Evolutionary conservation across 495 filamentous ascomycete genomes (phyloP).

Genomic region (Talaromyces adpressus): DNA sequence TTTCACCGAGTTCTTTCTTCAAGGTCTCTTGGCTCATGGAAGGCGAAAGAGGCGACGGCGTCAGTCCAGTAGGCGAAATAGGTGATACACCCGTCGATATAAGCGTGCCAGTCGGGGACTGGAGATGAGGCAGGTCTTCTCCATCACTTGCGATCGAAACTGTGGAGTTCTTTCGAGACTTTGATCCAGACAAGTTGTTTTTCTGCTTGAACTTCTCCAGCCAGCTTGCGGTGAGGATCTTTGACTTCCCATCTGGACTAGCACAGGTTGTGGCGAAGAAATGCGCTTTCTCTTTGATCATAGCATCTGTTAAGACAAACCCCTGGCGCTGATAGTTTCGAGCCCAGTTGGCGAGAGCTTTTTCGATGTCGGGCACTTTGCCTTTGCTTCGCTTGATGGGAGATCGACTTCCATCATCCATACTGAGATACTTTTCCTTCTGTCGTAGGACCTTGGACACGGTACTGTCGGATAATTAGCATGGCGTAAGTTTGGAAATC

Average conservation of each 20-base stretch:
- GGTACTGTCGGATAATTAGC: slow-evolving; percentile 53
- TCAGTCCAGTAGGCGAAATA: slow-evolving; percentile 55
- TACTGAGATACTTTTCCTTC: slow-evolving; percentile 92
- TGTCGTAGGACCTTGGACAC: slow-evolving; percentile 96
- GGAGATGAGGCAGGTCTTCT: slow-evolving; percentile 31
- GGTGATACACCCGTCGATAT: slow-evolving; percentile 57
- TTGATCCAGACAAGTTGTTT: slow-evolving; percentile 64
- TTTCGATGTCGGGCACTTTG: slow-evolving; percentile 90
- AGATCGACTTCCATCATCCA: slow-evolving; percentile 79
- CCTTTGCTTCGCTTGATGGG: slow-evolving; percentile 86
- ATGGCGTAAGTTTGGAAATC: neutral
- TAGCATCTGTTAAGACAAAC: slow-evolving; percentile 66
- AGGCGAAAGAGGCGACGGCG: slow-evolving; percentile 58
- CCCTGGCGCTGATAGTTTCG: slow-evolving; percentile 75
- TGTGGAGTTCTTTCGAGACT: slow-evolving; percentile 61
- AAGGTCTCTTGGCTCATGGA: slow-evolving; percentile 62
- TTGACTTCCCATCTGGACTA: slow-evolving; percentile 67
- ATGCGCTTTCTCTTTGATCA: slow-evolving; percentile 80
- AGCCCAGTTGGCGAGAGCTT: slow-evolving; percentile 86
- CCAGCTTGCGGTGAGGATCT: slow-evolving; percentile 71
- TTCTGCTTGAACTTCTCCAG: slow-evolving; percentile 96
- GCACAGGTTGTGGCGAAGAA: slow-evolving; percentile 77
- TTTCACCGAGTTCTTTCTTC: slow-evolving; percentile 43
- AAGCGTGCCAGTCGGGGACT: slow-evolving; percentile 44
- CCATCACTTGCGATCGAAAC: slow-evolving; percentile 51